Evolutionary conservation across 2,329 filamentous ascomycete species (phyloP).

Genomic region (Colletotrichum sojae): DNA sequence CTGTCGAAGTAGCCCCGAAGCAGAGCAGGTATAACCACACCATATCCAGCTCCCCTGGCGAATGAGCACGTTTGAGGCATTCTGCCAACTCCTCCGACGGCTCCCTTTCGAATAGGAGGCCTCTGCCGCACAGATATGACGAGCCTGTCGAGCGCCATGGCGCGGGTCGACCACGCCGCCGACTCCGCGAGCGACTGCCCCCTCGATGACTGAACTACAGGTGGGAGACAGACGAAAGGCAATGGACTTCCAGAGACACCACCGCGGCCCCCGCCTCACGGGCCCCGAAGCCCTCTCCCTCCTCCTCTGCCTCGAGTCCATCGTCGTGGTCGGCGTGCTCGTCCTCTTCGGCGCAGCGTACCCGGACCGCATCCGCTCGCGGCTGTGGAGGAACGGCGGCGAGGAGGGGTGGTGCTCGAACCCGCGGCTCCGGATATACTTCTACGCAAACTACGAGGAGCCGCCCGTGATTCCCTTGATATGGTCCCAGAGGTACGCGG

Average conservation of each 20-base stretch:
- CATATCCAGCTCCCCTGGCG: neutral
- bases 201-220: neutral
- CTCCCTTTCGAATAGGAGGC: no score
- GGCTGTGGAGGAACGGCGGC: slow-evolving; percentile 48
- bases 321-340: slow-evolving; percentile 29
- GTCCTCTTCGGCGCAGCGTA: slow-evolving; percentile 46
- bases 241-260: neutral
- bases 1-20: no score
- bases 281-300: neutral
- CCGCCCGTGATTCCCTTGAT: slow-evolving; percentile 47
- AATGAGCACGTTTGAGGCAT: slow-evolving; percentile 26
- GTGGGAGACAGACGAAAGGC: neutral
- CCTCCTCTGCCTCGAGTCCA: slow-evolving; percentile 43
- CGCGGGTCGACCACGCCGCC: no score
- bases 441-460: slow-evolving; percentile 49
- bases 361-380: slow-evolving; percentile 44
- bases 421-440: slow-evolving; percentile 48
- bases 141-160: neutral
- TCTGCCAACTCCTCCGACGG: no score
- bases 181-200: neutral
- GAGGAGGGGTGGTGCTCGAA: slow-evolving; percentile 50
- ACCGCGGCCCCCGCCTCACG: neutral
- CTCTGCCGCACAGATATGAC: neutral
- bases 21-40: neutral
- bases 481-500: slow-evolving; percentile 46